Percentiles rank a stretch among this genome's conserved stretches.
These are phyloP conservation scores for Colletotrichum australisinense DNA, from an alignment of 2,329 filamentous ascomycete species.

Conservation along the genomic window DNA sequence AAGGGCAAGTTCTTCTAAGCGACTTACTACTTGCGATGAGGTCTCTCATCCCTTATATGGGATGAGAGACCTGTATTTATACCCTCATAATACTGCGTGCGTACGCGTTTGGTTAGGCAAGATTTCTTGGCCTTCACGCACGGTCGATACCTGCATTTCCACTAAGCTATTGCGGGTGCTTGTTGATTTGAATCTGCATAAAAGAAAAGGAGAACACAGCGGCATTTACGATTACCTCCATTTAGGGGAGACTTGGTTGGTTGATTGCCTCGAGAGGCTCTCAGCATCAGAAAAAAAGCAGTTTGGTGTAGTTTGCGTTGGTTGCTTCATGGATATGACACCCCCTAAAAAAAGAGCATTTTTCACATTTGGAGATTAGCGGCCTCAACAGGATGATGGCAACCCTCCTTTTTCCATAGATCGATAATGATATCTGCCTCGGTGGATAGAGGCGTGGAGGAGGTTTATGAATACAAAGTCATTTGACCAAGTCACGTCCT, in stretches of 20 bases:
- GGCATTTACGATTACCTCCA: background rate
- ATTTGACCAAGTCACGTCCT: background rate
- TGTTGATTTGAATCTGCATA: slow-evolving; percentile 8
- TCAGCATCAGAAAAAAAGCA: background rate
- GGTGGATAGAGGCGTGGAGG: background rate
- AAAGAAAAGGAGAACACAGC: background rate
- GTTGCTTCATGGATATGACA: background rate
- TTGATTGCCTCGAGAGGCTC: background rate
- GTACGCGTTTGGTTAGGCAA: slow-evolving; percentile 10
- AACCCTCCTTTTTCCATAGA: background rate
- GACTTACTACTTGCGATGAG: background rate
- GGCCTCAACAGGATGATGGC: background rate
- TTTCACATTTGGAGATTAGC: background rate
- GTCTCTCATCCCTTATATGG: background rate
- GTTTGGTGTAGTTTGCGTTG: background rate
- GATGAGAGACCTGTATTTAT: slow-evolving; percentile 26
- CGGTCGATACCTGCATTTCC: background rate
- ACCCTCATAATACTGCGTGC: slow-evolving; percentile 16
- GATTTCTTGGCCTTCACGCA: background rate
- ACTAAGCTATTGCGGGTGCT: background rate
- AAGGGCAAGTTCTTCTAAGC: slow-evolving; percentile 54
- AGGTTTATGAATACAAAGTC: background rate
- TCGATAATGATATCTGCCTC: background rate
- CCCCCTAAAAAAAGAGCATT: background rate
- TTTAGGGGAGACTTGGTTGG: background rate